Base-by-base conservation (phyloP, 148 eudicot genomes). In the Silene uniflora region DNA sequence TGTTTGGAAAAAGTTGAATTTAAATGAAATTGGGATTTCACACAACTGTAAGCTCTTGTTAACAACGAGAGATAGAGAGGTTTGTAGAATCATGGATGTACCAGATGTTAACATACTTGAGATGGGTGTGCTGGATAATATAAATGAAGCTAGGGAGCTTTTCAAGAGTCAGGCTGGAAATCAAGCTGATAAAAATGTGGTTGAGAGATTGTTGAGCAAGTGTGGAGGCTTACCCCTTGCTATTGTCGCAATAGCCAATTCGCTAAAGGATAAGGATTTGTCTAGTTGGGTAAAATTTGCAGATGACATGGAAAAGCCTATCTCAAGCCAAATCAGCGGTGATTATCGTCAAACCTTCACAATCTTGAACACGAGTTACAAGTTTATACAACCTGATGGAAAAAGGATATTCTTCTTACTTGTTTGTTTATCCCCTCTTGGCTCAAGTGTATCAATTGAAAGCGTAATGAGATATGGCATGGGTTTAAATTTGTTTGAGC, bases 351-450 rank as follows among this genome's bases (percentile, higher is more conserved):
- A 65, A 2, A 19, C 22, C 35, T 63, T 21, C 25, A 18, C 24
- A 10, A 66, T 75, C 56, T 14, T 67, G 63, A 27, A 55, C 5
- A 54, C 18, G n/a, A 49, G 62, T 11, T 65, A 49, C 54, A 27
- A 55, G 63, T n/a, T 9, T 55, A 17, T 67, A 16, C 19, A 63
- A 1, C 19, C 22, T 49, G 21, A 62, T 0, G n/a, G 54, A 7
- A 67, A 65, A 32, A 66, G 65, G 9, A 65, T 3, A 17, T 75
- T 75, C 19, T 75, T 52, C 32, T 55, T 67, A 29, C 72, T 75
- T n/a, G 64, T 62, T 27, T 52, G 64, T 55, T 14, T 75, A 58
- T 75, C 13, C 29, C 78, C 71, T 1, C 39, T 19, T 4, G 72
- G 62, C 6, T 11, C 52, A 27, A 55, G 78, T 1, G 47, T 54